Evolutionary conservation across 495 filamentous ascomycete species (phyloP).

Genomic region (Penicillium fimorum): DNA sequence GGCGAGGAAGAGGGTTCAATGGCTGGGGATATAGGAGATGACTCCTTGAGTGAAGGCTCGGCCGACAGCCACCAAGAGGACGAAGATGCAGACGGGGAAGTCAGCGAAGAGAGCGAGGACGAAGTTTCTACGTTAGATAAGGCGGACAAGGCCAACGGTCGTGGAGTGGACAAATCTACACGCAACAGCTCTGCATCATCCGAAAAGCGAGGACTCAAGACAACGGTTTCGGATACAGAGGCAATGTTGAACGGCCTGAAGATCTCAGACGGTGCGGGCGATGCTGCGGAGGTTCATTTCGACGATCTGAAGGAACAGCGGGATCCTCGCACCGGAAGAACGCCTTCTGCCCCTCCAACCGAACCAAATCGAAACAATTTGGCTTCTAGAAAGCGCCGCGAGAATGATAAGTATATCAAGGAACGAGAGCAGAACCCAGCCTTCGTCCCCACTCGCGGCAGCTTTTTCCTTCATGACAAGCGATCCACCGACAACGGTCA

Average conservation of each 20-base stretch:
- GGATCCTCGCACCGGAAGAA: slow-evolving; percentile 29
- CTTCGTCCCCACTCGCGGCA: slow-evolving; percentile 91
- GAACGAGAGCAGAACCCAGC: slow-evolving; percentile 86
- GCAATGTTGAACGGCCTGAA: slow-evolving; percentile 84
- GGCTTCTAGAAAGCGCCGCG: slow-evolving; percentile 70
- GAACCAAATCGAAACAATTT: slow-evolving; percentile 47
- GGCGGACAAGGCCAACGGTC: slow-evolving; percentile 37
- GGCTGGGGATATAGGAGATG: slow-evolving; percentile 69
- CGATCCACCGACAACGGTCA: slow-evolving; percentile 67
- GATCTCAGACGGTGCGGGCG: slow-evolving; percentile 54
- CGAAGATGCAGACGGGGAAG: slow-evolving; percentile 68
- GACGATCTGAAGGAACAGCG: slow-evolving; percentile 53
- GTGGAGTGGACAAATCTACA: slow-evolving; percentile 27
- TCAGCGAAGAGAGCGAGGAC: slow-evolving; percentile 72
- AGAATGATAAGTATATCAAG: slow-evolving; percentile 87
- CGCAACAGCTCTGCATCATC: slow-evolving; percentile 30
- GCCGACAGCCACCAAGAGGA: slow-evolving; percentile 72
- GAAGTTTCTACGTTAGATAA: slow-evolving; percentile 50
- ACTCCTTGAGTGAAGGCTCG: slow-evolving; percentile 80
- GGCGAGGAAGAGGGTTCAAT: slow-evolving; percentile 67
- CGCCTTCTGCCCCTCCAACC: slow-evolving; percentile 42
- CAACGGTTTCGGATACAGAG: slow-evolving; percentile 68
- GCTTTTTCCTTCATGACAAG: slow-evolving; percentile 97
- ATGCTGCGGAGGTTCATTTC: slow-evolving; percentile 61
- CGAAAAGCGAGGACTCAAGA: slow-evolving; percentile 28